Base-by-base conservation (phyloP, 176 grass and related monocot species). In the Carex kokanica region DNA sequence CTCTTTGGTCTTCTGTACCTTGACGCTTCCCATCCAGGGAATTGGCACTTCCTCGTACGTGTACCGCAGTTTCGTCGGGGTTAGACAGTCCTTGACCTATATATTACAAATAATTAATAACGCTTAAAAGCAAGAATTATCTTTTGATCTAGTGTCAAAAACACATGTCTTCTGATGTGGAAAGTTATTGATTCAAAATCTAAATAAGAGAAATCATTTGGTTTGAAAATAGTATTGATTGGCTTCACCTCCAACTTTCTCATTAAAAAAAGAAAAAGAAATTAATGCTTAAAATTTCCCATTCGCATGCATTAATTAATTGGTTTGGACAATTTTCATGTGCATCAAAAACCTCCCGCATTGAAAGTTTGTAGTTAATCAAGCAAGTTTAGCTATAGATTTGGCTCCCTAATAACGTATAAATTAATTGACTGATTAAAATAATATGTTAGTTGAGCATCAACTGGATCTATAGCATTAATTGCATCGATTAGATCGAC, bases 71-170 rank as follows among this genome's bases (percentile, higher is more conserved):
- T 75, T 85, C 17, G 21, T 2, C 7, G 66, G n/a, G 54, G 41
- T 56, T 16, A 88, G 64, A 70, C 64, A 62, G 64, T 88, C 87
- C 72, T 31, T 11, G 7, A 91, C 83, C 11, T 67, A 73, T 71
- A 27, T 72, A 21, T 70, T 66, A 4, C 15, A 45, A 71, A 71
- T 10, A 43, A 21, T 15, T 34, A 66, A 32, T 32, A 41, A 18
- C 43, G 25, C 13, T 43, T 45, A 71, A 20, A 69, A 63, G 27
- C 72, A 34, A 34, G 32, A 34, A 34, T 34, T 34, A 34, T 34
- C 3, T 34, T 34, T 34, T 34, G 32, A 34, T 34, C 2, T 34
- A 34, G 32, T 34, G 2, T 0, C 1, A 34, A 34, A 34, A 0
- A 34, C 32, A 34, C 32, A 34, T 34, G 3, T 34, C 3, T 1